Evolutionary conservation across 768 basidiomycete genomes (phyloP), one percentile per base, ranked within the genome.

Genomic region (Grammothele lineata): DNA sequence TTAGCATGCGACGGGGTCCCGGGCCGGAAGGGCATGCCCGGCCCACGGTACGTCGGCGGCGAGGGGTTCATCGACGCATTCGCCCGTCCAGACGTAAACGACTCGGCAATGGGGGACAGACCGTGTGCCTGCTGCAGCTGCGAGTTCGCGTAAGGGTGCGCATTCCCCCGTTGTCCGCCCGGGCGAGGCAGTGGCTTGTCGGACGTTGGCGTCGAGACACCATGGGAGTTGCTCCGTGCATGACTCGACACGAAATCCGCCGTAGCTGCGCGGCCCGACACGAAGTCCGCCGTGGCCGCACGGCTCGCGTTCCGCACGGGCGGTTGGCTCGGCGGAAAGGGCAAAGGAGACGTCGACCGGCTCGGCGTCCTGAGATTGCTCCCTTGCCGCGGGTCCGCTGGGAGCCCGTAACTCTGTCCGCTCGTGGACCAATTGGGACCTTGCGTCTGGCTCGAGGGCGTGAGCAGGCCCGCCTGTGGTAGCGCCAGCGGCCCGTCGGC

Each of bases 101-200:
- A 66, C 61, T 91, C 87, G 21, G 80, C 73, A 44, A 91, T 87
- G 0, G 87, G 88, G 1, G 88, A 89, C 38, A 91, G 74, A 25
- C 50, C 48, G 23, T 69, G 62, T 1, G 63, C 57, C 43, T 57
- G 57, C 47, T 58, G 64, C 24, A 58, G 48, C 57, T 78, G 78
- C 42, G 74, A 70, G 19, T 69, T 76, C 0, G 81, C 78, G 49
- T 85, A 87, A 0, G 83, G 82, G 57, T 87, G 85, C 6, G 64
- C 59, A 27, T 63, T 67, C 11, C 71, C 70, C 1, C 65, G 60
- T 26, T 63, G 67, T 12, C 71, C 70, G 3, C 73, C 70, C 6
- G 76, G 72, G 3, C 70, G 64, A 0, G 68, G 66, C 12, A 75
- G 73, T 15, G 73, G 55, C 57, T 80, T 82, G 42, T 57, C 68